A percentile compares a stretch with the other conserved stretches of the same genome.
Evolutionary conservation across 2,329 filamentous ascomycete genomes (phyloP).

Genomic region (Aspergillus pseudoterreus): DNA sequence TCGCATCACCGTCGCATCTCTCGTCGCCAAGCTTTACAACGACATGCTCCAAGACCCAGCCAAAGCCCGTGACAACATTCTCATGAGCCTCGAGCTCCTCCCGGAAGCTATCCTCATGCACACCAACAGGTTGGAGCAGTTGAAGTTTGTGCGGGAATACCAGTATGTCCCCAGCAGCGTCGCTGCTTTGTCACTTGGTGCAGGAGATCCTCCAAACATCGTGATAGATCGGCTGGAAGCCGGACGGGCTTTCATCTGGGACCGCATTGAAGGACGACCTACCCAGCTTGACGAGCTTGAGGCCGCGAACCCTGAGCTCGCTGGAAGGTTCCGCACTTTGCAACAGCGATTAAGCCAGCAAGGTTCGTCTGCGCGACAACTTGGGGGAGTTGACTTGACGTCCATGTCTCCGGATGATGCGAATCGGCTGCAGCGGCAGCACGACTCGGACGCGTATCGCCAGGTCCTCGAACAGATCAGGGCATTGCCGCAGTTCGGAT

Average conservation of each 20-base stretch:
- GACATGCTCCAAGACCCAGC: background rate
- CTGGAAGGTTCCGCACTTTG: slow-evolving; percentile 1
- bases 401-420: background rate
- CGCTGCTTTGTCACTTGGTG: background rate
- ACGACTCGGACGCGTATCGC: slow-evolving; percentile 2
- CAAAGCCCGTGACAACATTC: slow-evolving; percentile 1
- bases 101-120: slow-evolving; percentile 5
- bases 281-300: slow-evolving; percentile 1
- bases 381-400: background rate
- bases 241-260: slow-evolving; percentile 5
- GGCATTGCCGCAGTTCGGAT: background rate
- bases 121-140: slow-evolving; percentile 1
- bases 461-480: slow-evolving; percentile 2
- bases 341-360: slow-evolving; percentile 2
- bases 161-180: slow-evolving; percentile 2
- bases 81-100: slow-evolving; percentile 1
- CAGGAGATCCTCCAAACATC: slow-evolving; percentile 2
- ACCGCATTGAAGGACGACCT: slow-evolving; percentile 1
- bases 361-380: background rate
- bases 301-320: background rate
- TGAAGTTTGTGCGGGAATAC: background rate
- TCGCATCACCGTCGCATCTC: background rate
- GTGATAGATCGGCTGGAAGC: slow-evolving; percentile 2
- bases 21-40: background rate
- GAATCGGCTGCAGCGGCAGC: slow-evolving; percentile 4